Percentiles rank a stretch among this genome's conserved stretches.
Evolutionary conservation across 768 basidiomycete genomes (phyloP).

Genomic region (Boletus tomentosulus): DNA sequence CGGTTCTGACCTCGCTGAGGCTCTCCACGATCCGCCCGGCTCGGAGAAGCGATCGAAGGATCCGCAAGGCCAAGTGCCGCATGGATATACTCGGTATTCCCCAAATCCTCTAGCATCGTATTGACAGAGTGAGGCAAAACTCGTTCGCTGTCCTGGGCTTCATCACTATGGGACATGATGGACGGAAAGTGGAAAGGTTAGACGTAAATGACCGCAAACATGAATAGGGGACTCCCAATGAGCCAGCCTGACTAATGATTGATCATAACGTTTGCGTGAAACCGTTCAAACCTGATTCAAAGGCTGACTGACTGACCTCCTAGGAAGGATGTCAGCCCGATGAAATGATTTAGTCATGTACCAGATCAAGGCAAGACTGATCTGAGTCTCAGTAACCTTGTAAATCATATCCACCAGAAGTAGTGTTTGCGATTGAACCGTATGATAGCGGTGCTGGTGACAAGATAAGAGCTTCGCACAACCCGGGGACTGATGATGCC

Average conservation of each 20-base stretch:
- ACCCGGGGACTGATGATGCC: too few relatives aligned
- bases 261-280: not conserved
- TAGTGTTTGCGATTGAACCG: too few relatives aligned
- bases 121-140: slow-evolving; percentile 1
- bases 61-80: slow-evolving; percentile 6
- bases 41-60: not conserved
- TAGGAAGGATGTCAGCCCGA: not conserved
- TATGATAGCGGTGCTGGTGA: too few relatives aligned
- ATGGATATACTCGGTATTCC: slow-evolving; percentile 14
- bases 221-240: slow-evolving; percentile 8
- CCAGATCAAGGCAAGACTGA: not conserved
- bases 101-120: slow-evolving; percentile 3
- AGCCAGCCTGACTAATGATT: slow-evolving; percentile 13
- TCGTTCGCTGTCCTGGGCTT: not conserved
- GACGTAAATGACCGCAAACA: not conserved
- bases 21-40: not conserved
- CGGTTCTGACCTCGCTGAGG: not conserved
- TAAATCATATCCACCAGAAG: not conserved
- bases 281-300: not conserved
- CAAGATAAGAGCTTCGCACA: not conserved
- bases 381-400: not conserved
- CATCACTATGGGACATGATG: slow-evolving; percentile 10
- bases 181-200: not conserved
- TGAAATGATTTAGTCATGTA: slow-evolving; percentile 7
- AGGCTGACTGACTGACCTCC: not conserved